Percentiles rank a stretch among this genome's conserved stretches.
phyloP scores from a whole-genome alignment of 495 filamentous ascomycete species.

The Lasiosphaeria miniovina region DNA sequence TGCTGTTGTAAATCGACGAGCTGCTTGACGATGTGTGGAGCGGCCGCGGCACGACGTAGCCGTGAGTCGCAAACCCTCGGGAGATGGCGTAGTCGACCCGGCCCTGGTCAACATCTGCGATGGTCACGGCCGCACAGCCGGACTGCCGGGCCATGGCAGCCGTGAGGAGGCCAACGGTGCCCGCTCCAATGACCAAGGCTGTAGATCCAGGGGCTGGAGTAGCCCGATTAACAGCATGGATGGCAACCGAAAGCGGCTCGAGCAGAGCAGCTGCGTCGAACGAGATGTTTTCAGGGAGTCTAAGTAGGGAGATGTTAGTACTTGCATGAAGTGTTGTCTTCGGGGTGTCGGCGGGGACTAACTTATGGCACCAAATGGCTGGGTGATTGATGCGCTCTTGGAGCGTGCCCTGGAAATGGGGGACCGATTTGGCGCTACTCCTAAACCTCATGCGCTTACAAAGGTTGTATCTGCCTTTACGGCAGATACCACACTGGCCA shows the following conservation, averaged over 20 bases:
- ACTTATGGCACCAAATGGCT: slow-evolving; percentile 72
- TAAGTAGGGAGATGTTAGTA: slow-evolving; percentile 29
- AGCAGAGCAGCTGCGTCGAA: slow-evolving; percentile 76
- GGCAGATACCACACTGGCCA: slow-evolving; percentile 68
- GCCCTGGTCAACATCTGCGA: slow-evolving; percentile 79
- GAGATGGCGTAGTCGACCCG: slow-evolving; percentile 71
- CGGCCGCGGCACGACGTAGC: slow-evolving; percentile 55
- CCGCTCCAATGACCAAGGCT: slow-evolving; percentile 81
- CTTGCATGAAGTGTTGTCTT: slow-evolving; percentile 9
- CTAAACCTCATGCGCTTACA: slow-evolving; percentile 81
- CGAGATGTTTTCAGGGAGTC: slow-evolving; percentile 67
- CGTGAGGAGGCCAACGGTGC: slow-evolving; percentile 78
- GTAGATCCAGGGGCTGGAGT: slow-evolving; percentile 50
- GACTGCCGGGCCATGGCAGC: slow-evolving; percentile 68
- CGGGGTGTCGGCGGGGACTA: slow-evolving; percentile 28
- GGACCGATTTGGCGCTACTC: slow-evolving; percentile 76
- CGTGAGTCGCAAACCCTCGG: slow-evolving; percentile 69
- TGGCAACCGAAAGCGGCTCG: slow-evolving; percentile 81
- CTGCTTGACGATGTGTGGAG: slow-evolving; percentile 36
- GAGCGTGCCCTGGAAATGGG: slow-evolving; percentile 87
- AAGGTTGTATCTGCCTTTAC: slow-evolving; percentile 80
- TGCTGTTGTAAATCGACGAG: slow-evolving; percentile 39
- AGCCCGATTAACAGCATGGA: slow-evolving; percentile 73
- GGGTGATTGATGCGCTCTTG: slow-evolving; percentile 89
- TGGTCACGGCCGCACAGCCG: slow-evolving; percentile 64